Conservation (phyloP, 805 yeast genomes). For the Ogataea sp. region DNA sequence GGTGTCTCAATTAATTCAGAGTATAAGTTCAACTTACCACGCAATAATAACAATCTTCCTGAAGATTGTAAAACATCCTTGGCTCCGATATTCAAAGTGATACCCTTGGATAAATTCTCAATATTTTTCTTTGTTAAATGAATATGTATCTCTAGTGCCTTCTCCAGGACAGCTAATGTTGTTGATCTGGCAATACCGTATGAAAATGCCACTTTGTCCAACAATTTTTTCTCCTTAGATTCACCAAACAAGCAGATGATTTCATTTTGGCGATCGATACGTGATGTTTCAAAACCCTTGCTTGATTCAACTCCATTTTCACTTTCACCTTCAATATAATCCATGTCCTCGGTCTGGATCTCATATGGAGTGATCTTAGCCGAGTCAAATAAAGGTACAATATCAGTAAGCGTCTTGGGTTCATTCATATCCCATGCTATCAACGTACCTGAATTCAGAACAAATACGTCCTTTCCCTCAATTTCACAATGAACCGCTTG, state of each 20-base stretch:
- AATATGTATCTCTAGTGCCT: conserved; percentile 62
- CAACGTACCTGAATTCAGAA: conserved; percentile 69
- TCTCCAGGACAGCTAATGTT: conserved; percentile 72
- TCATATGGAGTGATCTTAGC: conserved; percentile 42
- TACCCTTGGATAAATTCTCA: conserved; percentile 58
- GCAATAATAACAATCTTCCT: conserved; percentile 63
- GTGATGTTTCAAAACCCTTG: conserved; percentile 17
- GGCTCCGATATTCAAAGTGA: conserved; percentile 41
- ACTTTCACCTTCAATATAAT: conserved; percentile 36
- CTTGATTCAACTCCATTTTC: conserved; percentile 29
- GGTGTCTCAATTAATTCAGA: conserved; percentile 90
- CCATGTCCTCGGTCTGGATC: conserved; percentile 82
- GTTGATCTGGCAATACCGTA: conserved; percentile 85
- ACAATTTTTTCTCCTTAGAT: conserved; percentile 34
- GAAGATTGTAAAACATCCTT: conserved; percentile 59
- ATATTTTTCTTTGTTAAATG: conserved; percentile 54
- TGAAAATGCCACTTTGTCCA: conserved; percentile 84
- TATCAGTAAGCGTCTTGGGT: conserved; percentile 31
- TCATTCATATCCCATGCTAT: conserved; percentile 82
- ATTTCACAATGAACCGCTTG: conserved; percentile 56
- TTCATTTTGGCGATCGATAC: conserved; percentile 54
- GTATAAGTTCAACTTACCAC: conserved; percentile 80
- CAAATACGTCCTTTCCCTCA: conserved; percentile 47
- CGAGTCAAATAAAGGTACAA: conserved; percentile 43
- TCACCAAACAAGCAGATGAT: conserved; percentile 54